phyloP scores from a whole-genome alignment of 2,329 filamentous ascomycete species.

The Cercospora beticola region DNA sequence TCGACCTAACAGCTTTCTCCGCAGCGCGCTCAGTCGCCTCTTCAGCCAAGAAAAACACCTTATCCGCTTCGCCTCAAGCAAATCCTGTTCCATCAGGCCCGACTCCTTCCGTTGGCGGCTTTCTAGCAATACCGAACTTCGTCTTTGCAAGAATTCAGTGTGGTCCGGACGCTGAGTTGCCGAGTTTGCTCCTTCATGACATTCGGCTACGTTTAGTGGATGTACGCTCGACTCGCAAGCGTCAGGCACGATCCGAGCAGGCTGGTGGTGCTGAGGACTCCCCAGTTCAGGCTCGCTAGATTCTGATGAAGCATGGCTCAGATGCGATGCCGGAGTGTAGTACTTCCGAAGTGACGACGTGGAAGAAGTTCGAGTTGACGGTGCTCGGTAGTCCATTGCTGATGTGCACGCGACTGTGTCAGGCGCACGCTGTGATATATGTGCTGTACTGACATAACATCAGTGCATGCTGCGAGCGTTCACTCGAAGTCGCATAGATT shows the following conservation, averaged over 20 bases:
- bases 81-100: conserved; percentile 1
- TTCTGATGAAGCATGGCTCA: background rate
- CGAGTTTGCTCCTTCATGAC: background rate
- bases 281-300: background rate
- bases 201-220: background rate
- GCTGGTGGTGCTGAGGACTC: background rate
- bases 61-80: background rate
- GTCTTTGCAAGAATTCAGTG: background rate
- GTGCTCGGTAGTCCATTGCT: background rate
- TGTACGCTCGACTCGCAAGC: background rate
- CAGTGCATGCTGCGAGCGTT: background rate
- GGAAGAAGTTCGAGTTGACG: background rate
- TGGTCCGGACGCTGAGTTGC: background rate
- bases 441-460: background rate
- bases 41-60: background rate
- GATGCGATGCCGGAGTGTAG: background rate
- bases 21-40: background rate
- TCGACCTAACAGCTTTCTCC: background rate
- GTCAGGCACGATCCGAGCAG: background rate
- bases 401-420: background rate
- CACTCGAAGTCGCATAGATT: background rate
- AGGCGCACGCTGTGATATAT: background rate
- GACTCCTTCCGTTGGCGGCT: background rate
- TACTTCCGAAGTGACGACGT: background rate
- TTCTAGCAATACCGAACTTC: background rate